Conservation (phyloP, 768 basidiomycete genomes). For the Neoboletus magnificus region DNA sequence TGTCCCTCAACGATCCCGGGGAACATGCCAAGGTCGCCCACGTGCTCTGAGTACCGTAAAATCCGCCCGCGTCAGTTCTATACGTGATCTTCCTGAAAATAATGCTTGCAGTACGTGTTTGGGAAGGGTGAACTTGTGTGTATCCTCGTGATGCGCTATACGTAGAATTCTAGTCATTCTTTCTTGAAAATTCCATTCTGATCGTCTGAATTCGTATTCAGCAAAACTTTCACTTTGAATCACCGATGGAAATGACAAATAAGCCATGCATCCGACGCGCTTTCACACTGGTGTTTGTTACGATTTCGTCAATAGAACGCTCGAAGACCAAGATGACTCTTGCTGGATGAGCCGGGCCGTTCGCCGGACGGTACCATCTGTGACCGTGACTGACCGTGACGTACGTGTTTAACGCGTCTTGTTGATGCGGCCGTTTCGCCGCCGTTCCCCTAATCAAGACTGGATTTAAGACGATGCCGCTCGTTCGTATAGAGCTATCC, state of each 20-base stretch:
- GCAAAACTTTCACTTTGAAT: neutral
- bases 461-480: slow-evolving; percentile 53
- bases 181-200: slow-evolving; percentile 1
- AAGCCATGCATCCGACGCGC: neutral
- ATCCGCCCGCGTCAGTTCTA: neutral
- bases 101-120: neutral
- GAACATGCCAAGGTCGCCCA: slow-evolving; percentile 14
- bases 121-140: neutral
- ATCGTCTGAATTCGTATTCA: neutral
- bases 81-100: neutral
- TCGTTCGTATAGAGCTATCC: slow-evolving; percentile 82
- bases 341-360: neutral
- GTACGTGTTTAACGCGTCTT: slow-evolving; percentile 26
- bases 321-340: neutral
- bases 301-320: neutral
- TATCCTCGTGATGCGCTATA: neutral
- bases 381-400: slow-evolving; percentile 22
- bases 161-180: slow-evolving; percentile 7
- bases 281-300: neutral
- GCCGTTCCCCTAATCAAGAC: slow-evolving; percentile 20
- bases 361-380: neutral
- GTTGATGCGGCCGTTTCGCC: slow-evolving; percentile 9
- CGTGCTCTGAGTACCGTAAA: slow-evolving; percentile 8
- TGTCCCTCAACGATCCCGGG: slow-evolving; percentile 22
- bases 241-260: neutral